Base-by-base conservation (phyloP, 768 basidiomycete genomes). In the Tulasnella sp. region DNA sequence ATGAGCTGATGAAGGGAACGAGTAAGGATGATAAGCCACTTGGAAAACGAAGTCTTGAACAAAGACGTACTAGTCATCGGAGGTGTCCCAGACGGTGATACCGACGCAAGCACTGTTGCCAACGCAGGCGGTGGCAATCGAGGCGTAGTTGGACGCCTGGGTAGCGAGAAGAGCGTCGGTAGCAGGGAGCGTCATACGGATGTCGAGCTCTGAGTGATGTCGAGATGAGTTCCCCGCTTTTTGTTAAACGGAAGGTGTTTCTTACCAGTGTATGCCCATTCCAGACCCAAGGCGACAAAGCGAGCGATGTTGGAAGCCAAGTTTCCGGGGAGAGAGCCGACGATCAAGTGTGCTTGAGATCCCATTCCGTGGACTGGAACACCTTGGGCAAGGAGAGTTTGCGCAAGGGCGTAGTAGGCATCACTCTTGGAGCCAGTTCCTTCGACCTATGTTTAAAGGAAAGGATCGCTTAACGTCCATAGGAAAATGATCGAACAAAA, bases 291-390 rank as follows among this genome's bases (percentile, higher is more conserved):
- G 14, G 83, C 83, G 16, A 85, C 83, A 76, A 89, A 85, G 63
- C 83, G 81, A 73, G 83, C 77, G 71, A 88, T 79, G 73, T 86
- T 85, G 2, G 81, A 77, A 68, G 84, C 80, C 64, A 89, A 77
- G n/a, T 41, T 26, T 17, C 35, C 29, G 14, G 63, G 63, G 8
- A 69, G 3, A 11, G 12, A 19, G 11, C 64, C 64, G 26, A 73
- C 67, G 59, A 73, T 73, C 34, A 73, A 36, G 41, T 73, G 72
- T 8, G 40, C 72, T 35, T 73, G 88, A 69, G 88, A 81, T 72
- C 88, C 88, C 62, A 90, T 80, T 47, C 87, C 88, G 76, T 88
- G 85, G 75, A 89, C 81, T 5, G 88, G 87, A 1, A 82, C 82
- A 29, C 83, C 83, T 35, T 81, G 79, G 0, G 80, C 79, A 74